Base-by-base conservation (phyloP, 345 rosid species). In the Syzygium aromaticum region DNA sequence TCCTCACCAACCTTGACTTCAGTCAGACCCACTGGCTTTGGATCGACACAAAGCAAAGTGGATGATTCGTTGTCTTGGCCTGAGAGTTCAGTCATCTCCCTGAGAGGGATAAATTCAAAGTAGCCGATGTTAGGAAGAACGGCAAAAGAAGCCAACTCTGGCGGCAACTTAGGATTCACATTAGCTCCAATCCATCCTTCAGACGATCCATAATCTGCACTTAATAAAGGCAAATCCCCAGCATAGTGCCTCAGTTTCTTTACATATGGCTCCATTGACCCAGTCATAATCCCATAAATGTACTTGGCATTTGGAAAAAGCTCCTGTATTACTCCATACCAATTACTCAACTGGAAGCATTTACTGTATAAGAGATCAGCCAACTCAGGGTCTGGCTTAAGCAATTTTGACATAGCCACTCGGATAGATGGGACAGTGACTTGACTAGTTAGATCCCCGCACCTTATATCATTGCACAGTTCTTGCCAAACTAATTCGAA, bases 141-240 rank as follows among this genome's bases (percentile, higher is more conserved):
- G 0, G 95, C 97, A 86, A 91, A 98, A 15, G 97, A 93, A 84
- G 98, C 95, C 56, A 52, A 87, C 89, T 98, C 98, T 0, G 99
- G 99, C 11, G 98, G 90, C 91, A 92, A 52, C 8, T 59, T 93
- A 1, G 99, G 99, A 23, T 93, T 95, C 67, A 96, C 90, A 77
- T 98, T 98, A 83, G 97, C 99, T 83, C 93, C 99, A 59, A 98
- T 92, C 99, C 99, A 98, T 40, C 99, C 99, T 90, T 98, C 99
- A 2, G 99, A 96, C 83, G 99, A 90, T 84, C 99, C 99, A 54
- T 96, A 98, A 90, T 98, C 99, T 82, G 94, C 97, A 78, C 96
- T 94, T 89, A 96, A 21, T 85, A 98, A 92, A 84, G 98, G 97
- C 85, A 96, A 53, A 46, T 94, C 95, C 21, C 95, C 97, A 0